Evolutionary conservation across 2,329 filamentous ascomycete species (phyloP).

Genomic region (Colletotrichum lini): DNA sequence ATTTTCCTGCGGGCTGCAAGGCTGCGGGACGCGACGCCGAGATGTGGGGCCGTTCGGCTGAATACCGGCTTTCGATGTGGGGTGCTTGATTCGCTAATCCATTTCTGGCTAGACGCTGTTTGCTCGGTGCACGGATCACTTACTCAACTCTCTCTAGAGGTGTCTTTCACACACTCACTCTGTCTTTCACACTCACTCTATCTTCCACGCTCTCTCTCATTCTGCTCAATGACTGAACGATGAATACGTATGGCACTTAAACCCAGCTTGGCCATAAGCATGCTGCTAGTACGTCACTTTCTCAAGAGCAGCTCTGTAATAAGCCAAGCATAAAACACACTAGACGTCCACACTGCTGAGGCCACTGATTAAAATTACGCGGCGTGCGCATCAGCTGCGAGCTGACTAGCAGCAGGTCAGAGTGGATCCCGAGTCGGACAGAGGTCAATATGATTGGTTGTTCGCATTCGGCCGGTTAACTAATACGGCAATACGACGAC

Average conservation of each 20-base stretch:
- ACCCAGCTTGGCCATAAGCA: too few species aligned
- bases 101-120: too few species aligned
- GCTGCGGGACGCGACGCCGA: constrained; percentile 32
- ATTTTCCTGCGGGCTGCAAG: constrained; percentile 38
- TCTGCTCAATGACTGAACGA: background rate
- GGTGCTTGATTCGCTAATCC: accelerated
- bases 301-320: too few species aligned
- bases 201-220: background rate
- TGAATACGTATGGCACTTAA: too few species aligned
- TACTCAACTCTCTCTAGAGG: background rate
- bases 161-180: background rate
- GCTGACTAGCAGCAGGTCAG: background rate
- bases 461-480: background rate
- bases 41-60: constrained; percentile 22
- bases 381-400: background rate
- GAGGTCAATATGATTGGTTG: background rate
- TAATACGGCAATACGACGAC: constrained; percentile 8
- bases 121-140: background rate
- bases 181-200: background rate
- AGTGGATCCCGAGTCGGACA: background rate
- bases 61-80: constrained; percentile 15
- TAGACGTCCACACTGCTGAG: too few species aligned
- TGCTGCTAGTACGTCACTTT: too few species aligned
- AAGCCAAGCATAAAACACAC: too few species aligned
- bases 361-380: background rate